Evolutionary conservation across 768 basidiomycete genomes (phyloP), one percentile per base, ranked within the genome.

Genomic region (Boletus eberwhitei): DNA sequence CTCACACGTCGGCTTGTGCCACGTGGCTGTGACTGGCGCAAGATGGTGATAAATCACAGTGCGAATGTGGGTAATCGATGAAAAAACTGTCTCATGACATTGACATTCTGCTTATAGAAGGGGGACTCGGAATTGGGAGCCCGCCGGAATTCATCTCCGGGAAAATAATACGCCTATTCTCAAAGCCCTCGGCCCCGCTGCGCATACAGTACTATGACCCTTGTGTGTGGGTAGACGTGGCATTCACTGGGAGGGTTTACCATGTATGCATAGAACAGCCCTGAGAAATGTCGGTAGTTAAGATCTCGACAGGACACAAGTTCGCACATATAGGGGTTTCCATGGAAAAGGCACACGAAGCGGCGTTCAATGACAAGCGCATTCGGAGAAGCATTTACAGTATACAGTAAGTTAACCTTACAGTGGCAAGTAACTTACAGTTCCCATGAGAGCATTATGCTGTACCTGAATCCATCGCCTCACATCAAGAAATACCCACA

Each of bases 231-330:
- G 29, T 54, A 42, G 52, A 22, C 24, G 12, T 44, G 50, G 31
- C 34, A 44, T 34, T 48, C 21, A 35, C 47, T n/a, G 22, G 24
- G 21, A 26, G 22, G 32, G 16, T 40, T 44, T 22, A 16, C 36
- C 22, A 40, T 52, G 24, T 48, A 49, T 8, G 1, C 24, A 41
- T 32, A 45, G 34, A 34, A 26, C 21, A 29, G 17, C 53, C 41
- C 50, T 54, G 59, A 46, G 62, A 64, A 57, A 37, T 26, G n/a
- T 53, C 39, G 14, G 22, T n/a, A 36, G 40, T 26, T 29, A 29
- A 52, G 22, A 22, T 5, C 19, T 31, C 14, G 35, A 43, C 24
- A 29, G 48, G 32, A 52, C 54, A 47, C 43, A 48, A 40, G 44
- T 52, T 57, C 46, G 47, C 46, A 50, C 31, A 21, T 17, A 47